Conservation (phyloP, 208 protist species). For the Vickermania ingenoplastis region DNA sequence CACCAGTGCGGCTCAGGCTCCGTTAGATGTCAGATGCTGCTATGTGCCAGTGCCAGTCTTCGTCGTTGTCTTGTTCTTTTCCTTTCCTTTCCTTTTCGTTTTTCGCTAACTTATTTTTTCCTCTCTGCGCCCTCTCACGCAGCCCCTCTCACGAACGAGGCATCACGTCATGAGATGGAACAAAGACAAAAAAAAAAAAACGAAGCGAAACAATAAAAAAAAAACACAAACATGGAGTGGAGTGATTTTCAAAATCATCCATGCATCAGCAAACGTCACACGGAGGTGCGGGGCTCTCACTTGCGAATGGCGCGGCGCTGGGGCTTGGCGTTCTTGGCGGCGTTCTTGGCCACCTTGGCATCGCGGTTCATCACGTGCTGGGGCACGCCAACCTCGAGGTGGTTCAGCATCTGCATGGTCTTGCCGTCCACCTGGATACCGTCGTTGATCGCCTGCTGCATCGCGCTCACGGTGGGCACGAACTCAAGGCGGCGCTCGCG, state of each 20-base stretch:
- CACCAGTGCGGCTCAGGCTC: too few relatives aligned
- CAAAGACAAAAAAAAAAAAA: slow-evolving; percentile 11
- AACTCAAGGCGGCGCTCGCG: slow-evolving; percentile 99
- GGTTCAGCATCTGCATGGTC: slow-evolving; percentile 78
- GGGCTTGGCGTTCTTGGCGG: slow-evolving; percentile 9
- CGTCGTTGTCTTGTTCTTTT: too few relatives aligned
- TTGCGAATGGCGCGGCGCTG: too few relatives aligned
- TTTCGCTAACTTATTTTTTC: too few relatives aligned
- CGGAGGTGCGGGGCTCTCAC: too few relatives aligned
- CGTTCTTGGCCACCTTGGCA: slow-evolving; percentile 5
- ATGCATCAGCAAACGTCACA: too few relatives aligned
- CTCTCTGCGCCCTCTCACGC: too few relatives aligned
- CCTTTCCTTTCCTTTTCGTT: too few relatives aligned
- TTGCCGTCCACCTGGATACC: slow-evolving; percentile 86
- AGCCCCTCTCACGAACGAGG: too few relatives aligned
- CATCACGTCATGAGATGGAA: too few relatives aligned
- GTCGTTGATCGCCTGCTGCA: slow-evolving; percentile 79
- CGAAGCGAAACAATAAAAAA: not conserved
- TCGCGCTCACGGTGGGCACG: slow-evolving; percentile 91
- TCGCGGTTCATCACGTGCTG: slow-evolving; percentile 40
- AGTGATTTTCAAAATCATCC: not conserved
- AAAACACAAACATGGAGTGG: slow-evolving; percentile 3
- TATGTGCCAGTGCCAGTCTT: too few relatives aligned
- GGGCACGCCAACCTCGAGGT: slow-evolving; percentile 77
- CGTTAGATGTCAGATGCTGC: too few relatives aligned